These are phyloP conservation scores for Pseudogymnoascus destructans DNA, from an alignment of 2,329 filamentous ascomycete genomes.

Conservation along the genomic window DNA sequence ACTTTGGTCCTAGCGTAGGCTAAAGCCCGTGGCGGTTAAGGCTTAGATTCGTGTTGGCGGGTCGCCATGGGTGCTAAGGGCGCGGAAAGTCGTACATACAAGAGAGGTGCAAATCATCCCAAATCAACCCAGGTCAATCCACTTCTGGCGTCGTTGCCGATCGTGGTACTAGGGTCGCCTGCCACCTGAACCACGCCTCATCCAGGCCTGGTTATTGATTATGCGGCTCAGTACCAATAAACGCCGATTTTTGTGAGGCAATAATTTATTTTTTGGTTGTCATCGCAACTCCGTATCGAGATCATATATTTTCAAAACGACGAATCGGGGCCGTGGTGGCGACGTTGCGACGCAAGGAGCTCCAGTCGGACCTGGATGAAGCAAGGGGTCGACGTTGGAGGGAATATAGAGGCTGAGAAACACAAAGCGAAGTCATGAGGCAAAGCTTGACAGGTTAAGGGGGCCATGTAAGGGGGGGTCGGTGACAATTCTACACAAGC, in stretches of 20 bases:
- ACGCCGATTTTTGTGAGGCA: background rate
- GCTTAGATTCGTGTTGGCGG: constrained; percentile 2
- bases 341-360: background rate
- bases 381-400: background rate
- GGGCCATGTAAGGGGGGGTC: background rate
- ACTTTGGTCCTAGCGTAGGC: background rate
- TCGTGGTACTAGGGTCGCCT: background rate
- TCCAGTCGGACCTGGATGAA: background rate
- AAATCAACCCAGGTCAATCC: background rate
- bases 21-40: background rate
- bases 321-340: background rate
- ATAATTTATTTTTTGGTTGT: background rate
- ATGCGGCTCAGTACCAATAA: background rate
- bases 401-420: background rate
- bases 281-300: background rate
- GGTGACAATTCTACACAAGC: background rate
- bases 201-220: background rate
- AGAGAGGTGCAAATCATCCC: background rate
- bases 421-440: background rate
- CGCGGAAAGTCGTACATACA: background rate
- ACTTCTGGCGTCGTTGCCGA: constrained; percentile 1
- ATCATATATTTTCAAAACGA: background rate
- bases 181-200: background rate
- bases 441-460: background rate
- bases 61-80: background rate